Evolutionary conservation across 306 rosid species (phyloP).

Genomic region (Fragaria nilgerrensis): DNA sequence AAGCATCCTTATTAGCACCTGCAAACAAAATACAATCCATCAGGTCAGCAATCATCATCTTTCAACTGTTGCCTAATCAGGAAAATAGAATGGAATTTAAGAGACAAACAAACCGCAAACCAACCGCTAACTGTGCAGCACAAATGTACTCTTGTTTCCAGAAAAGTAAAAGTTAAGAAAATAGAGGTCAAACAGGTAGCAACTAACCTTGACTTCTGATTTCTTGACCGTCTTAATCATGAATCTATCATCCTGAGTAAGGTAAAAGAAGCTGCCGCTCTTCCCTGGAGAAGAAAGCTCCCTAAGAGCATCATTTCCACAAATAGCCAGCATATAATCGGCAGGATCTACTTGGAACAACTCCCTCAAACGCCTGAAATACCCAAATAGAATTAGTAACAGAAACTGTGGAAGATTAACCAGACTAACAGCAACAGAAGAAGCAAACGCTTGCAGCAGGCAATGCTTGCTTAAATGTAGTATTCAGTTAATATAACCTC

Average conservation of each 20-base stretch:
- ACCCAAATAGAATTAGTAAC: constrained; percentile 12
- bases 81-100: not conserved
- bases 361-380: constrained; percentile 78
- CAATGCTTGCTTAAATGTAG: not conserved
- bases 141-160: not conserved
- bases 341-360: constrained; percentile 86
- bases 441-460: not conserved
- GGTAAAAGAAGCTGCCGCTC: constrained; percentile 90
- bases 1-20: constrained; percentile 97
- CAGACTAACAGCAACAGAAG: not conserved
- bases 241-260: constrained; percentile 92
- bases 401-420: not conserved
- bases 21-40: constrained; percentile 26
- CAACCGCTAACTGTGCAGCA: not conserved
- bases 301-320: constrained; percentile 87
- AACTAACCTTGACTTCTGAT: constrained; percentile 92
- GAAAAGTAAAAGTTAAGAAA: not conserved
- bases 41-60: not conserved
- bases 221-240: constrained; percentile 96
- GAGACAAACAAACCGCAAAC: constrained; percentile 3
- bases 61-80: not conserved
- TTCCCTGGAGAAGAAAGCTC: constrained; percentile 98
- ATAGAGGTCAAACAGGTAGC: constrained; percentile 22
- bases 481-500: not conserved
- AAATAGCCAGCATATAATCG: constrained; percentile 92